Evolutionary conservation across 139 green algal species (phyloP).

Genomic region (Tetradesmus obliquus): DNA sequence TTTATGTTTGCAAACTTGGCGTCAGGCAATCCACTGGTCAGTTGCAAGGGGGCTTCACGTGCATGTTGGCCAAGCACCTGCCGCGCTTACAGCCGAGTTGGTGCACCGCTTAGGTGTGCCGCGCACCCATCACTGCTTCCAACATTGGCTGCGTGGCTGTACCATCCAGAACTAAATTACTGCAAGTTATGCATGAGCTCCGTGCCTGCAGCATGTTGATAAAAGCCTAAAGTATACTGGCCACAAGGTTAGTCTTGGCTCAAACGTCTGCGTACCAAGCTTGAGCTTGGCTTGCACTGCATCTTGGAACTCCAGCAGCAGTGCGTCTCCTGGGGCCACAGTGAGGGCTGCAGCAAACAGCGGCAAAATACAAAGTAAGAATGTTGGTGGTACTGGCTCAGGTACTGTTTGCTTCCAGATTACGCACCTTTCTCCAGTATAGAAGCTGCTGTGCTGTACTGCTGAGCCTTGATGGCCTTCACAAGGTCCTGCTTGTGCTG

Average conservation of each 20-base stretch:
- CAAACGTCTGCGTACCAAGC: neutral
- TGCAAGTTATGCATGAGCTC: no score
- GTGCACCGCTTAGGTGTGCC: no score
- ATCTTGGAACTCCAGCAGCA: conserved; percentile 11
- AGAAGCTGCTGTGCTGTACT: neutral
- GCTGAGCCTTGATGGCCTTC: neutral
- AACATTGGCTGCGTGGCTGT: no score
- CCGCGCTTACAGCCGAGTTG: no score
- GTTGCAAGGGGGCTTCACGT: no score
- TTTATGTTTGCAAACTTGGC: no score
- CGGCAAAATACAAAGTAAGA: neutral
- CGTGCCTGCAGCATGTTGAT: no score
- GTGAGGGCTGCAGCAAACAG: neutral
- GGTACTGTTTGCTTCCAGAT: neutral
- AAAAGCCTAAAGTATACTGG: no score
- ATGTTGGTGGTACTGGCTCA: neutral
- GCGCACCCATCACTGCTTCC: no score
- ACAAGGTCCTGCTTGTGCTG: conserved; percentile 20
- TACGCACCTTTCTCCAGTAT: neutral
- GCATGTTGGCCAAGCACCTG: no score
- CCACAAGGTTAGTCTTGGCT: neutral
- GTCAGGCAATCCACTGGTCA: no score
- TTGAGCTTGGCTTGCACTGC: neutral
- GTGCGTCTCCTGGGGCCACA: neutral
- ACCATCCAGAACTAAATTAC: no score